phyloP scores from a whole-genome alignment of 2,329 filamentous ascomycete genomes.

The Lachnellula subtilissima region DNA sequence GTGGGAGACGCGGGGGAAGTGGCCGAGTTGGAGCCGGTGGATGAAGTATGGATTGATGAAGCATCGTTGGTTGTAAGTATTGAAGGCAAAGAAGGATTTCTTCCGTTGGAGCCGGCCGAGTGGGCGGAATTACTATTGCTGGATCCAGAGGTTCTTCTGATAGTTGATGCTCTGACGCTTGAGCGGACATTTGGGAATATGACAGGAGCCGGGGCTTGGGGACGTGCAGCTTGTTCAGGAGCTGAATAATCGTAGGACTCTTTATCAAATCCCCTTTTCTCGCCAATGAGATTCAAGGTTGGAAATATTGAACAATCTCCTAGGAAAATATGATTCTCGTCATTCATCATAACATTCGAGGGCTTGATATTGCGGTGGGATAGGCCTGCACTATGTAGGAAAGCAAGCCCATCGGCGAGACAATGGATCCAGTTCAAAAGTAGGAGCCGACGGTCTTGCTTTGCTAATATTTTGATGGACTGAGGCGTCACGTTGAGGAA shows the following conservation, averaged over 20 bases:
- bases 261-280: slow-evolving; percentile 55
- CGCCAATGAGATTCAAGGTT: slow-evolving; percentile 36
- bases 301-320: slow-evolving; percentile 54
- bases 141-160: slow-evolving; percentile 26
- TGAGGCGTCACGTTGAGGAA: slow-evolving; percentile 61
- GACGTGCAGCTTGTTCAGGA: slow-evolving; percentile 50
- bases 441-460: slow-evolving; percentile 53
- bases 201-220: slow-evolving; percentile 30
- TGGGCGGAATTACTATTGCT: slow-evolving; percentile 3
- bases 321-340: slow-evolving; percentile 61
- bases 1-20: slow-evolving; percentile 4
- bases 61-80: slow-evolving; percentile 17
- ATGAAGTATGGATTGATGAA: slow-evolving; percentile 22
- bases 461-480: slow-evolving; percentile 57
- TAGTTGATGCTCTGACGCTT: slow-evolving; percentile 1
- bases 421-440: slow-evolving; percentile 73
- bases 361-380: slow-evolving; percentile 67
- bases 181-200: slow-evolving; percentile 34
- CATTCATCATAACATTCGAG: slow-evolving; percentile 63
- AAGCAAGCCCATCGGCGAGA: slow-evolving; percentile 61
- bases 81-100: neutral
- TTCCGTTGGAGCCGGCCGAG: neutral
- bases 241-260: slow-evolving; percentile 70
- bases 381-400: slow-evolving; percentile 58
- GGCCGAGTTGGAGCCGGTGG: slow-evolving; percentile 13